Evolutionary conservation across 2,329 filamentous ascomycete species (phyloP), one percentile per base, ranked within the genome.

Genomic region (Thielaviopsis euricoi): DNA sequence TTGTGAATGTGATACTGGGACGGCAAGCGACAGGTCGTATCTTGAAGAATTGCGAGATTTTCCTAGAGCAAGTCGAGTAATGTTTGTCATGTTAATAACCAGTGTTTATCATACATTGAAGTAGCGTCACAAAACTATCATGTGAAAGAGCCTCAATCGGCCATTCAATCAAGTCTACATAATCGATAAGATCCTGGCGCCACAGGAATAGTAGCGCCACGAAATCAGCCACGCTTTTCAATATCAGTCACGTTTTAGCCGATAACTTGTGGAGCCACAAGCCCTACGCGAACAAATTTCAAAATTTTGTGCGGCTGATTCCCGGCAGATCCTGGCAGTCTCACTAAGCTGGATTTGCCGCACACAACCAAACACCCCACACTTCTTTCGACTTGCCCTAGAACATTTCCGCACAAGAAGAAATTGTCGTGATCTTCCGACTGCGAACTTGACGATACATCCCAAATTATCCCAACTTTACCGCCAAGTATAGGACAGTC

Each of bases 401-500:
- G 70, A 71, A 71, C 66, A 72, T 73, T 71, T 70, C 70, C 71
- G 55, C 71, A 72, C 71, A 72, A 68, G 67, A 68, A 67, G 67
- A 67, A 69, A 66, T 66, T 65, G 57, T 60, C 60, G 60, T 61
- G 58, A 61, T 69, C 66, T 69, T 67, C 58, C 60, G 69, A 69
- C 55, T 57, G 57, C 25, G 57, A 61, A 51, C 54, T 61, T 59
- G 57, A 61, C 57, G 56, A 59, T 57, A 57, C 57, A 50, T 61
- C 49, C 48, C 53, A 57, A 57, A 59, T 52, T 59, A 59, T 56
- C 54, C 53, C 60, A 57, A 58, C 51, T 53, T 55, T 52, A 58
- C 65, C 66, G 65, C 71, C 68, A 69, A 71, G 73, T 71, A 69
- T 70, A 72, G 71, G 69, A 73, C 73, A 75, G 77, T 78, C 86